Evolutionary conservation across 2,329 filamentous ascomycete species (phyloP), one percentile per base, ranked within the genome.

Genomic region (Epichloe amarillans): DNA sequence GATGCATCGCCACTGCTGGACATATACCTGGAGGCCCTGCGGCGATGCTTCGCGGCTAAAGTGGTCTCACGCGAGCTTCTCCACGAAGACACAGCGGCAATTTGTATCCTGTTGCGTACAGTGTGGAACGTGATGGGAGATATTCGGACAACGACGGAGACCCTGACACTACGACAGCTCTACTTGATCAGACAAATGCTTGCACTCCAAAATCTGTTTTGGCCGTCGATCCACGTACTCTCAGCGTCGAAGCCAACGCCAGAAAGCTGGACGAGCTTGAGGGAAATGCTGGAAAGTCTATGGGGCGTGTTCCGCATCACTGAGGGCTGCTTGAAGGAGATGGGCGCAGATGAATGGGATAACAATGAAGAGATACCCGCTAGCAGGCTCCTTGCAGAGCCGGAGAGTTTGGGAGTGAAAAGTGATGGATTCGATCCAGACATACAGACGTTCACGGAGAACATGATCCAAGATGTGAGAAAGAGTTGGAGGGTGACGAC

Each of bases 1-100:
- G 61, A 67, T 12, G 68, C 68, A 0, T 79, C 72, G 62, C 64
- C 73, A 14, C 58, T 81, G 45, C 56, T 80, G 6, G 70, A 77
- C 42, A 67, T 76, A 17, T 80, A 79, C 55, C 61, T 65, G 21
- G 64, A 66, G 30, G 74, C 73, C 2, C 52, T 78, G 8, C 60
- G 64, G 30, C 56, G 59, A 12, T 56, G 68, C 3, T 59, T 76
- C 17, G 60, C 58, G 5, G 58, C 59, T 15, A 61, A 64, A 5
- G 61, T 61, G 17, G 52, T 71, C 19, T 62, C 71, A 14, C 63
- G 59, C 35, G 68, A 72, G 51, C 59, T 75, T 19, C 58, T 56
- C 21, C 61, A 64, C 14, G 62, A 62, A 4, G 61, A 62, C 47
- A 52, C 70, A 49, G 56, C 56, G 7, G 62, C 66, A 15, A 51